Percentiles rank a stretch among this genome's conserved stretches.
These are phyloP conservation scores for Vachellia collinsii DNA, from an alignment of 306 rosid genomes.

Conservation along the genomic window DNA sequence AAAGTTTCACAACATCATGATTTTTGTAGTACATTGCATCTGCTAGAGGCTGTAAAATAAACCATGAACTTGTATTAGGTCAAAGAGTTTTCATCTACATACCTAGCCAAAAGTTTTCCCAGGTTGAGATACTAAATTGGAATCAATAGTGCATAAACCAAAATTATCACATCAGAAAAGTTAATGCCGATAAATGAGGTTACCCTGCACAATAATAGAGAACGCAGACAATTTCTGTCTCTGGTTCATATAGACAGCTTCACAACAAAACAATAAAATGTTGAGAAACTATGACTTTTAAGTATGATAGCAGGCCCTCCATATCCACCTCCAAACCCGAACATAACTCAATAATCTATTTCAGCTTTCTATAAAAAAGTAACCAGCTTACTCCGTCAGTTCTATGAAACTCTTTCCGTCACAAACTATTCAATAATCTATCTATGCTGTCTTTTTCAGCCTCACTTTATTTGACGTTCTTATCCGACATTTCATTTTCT, in stretches of 20 bases:
- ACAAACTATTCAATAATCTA: background rate
- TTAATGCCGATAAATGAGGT: background rate
- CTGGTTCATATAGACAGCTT: background rate
- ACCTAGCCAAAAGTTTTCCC: background rate
- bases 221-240: background rate
- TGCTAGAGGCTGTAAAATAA: slow-evolving; percentile 73
- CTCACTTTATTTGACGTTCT: background rate
- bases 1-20: slow-evolving; percentile 68
- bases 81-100: background rate
- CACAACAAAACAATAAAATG: slow-evolving; percentile 1
- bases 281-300: background rate
- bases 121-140: background rate
- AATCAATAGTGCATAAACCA: background rate
- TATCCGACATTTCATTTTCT: background rate
- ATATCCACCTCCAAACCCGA: background rate
- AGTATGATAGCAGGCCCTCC: background rate
- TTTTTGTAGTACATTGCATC: slow-evolving; percentile 87
- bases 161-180: background rate
- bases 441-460: background rate
- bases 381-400: background rate
- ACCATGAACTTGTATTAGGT: slow-evolving; percentile 34
- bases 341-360: background rate
- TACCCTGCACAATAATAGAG: background rate
- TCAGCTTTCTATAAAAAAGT: background rate
- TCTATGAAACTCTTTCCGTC: background rate